Evolutionary conservation across 495 filamentous ascomycete species (phyloP).

Genomic region (Trichoderma reesei): DNA sequence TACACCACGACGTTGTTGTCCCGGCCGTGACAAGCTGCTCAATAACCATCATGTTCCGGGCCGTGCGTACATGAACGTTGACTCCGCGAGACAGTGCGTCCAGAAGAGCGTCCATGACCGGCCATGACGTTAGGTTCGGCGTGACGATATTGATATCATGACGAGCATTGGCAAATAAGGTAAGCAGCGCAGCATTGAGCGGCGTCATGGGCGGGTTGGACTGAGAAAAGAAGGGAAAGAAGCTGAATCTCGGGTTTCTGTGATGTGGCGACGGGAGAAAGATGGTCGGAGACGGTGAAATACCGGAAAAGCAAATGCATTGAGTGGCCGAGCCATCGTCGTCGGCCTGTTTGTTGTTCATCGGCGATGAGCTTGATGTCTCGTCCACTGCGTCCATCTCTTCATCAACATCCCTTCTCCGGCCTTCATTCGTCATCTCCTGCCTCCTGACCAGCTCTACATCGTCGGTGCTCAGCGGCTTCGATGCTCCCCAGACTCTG

Average conservation of each 20-base stretch:
- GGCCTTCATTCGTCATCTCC: slow-evolving; percentile 2
- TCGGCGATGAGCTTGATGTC: background rate
- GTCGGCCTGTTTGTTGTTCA: background rate
- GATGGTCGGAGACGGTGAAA: slow-evolving; percentile 32
- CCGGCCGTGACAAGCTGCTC: slow-evolving; percentile 65
- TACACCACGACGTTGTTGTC: slow-evolving; percentile 49
- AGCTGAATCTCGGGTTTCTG: slow-evolving; percentile 44
- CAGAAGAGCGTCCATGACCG: slow-evolving; percentile 46
- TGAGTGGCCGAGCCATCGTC: slow-evolving; percentile 1
- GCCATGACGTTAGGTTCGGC: slow-evolving; percentile 56
- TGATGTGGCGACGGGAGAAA: slow-evolving; percentile 64
- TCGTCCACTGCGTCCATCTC: background rate
- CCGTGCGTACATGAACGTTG: slow-evolving; percentile 52
- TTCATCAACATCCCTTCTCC: background rate
- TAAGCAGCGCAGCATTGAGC: slow-evolving; percentile 52
- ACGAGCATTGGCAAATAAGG: slow-evolving; percentile 41
- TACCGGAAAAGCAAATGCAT: slow-evolving; percentile 16
- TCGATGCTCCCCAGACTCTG: slow-evolving; percentile 42
- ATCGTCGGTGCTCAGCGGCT: background rate
- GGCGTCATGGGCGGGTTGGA: slow-evolving; percentile 50
- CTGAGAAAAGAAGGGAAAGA: slow-evolving; percentile 34
- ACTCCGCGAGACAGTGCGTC: slow-evolving; percentile 48
- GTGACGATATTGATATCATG: slow-evolving; percentile 54
- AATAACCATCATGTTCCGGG: slow-evolving; percentile 55
- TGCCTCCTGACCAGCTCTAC: slow-evolving; percentile 9